Evolutionary conservation across 1,284 basidiomycete genomes (phyloP).

Genomic region (Ceratobasidium sp.): DNA sequence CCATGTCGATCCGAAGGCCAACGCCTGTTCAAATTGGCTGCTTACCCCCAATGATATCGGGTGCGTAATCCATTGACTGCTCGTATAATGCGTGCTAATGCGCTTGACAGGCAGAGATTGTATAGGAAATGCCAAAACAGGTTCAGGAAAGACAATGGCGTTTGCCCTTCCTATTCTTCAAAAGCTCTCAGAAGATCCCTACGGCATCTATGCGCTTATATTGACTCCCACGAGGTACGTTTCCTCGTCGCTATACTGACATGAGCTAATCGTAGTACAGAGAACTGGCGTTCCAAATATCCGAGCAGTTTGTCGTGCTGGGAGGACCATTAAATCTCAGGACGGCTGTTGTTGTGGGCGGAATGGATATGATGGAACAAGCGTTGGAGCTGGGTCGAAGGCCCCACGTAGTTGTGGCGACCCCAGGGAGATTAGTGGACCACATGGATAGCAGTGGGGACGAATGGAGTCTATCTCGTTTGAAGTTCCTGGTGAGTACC

Average conservation of each 20-base stretch:
- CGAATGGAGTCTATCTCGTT: slow-evolving; percentile 83
- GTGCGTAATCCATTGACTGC: slow-evolving; percentile 54
- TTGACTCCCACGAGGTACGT: slow-evolving; percentile 90
- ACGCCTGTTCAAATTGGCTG: slow-evolving; percentile 92
- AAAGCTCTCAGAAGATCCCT: slow-evolving; percentile 85
- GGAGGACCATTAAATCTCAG: slow-evolving; percentile 81
- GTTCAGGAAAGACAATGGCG: slow-evolving; percentile 96
- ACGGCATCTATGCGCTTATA: slow-evolving; percentile 91
- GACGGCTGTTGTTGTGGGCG: slow-evolving; percentile 92
- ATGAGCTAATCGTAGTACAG: slow-evolving; percentile 53
- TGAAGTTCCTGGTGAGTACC: slow-evolving; percentile 81
- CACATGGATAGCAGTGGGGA: slow-evolving; percentile 76
- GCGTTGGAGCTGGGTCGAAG: slow-evolving; percentile 84
- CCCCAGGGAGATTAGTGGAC: slow-evolving; percentile 94
- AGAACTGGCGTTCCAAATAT: slow-evolving; percentile 95
- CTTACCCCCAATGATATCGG: slow-evolving; percentile 84
- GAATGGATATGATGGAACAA: slow-evolving; percentile 98
- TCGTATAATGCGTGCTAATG: not conserved
- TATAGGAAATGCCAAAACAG: slow-evolving; percentile 97
- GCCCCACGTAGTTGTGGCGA: slow-evolving; percentile 95
- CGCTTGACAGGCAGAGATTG: slow-evolving; percentile 77
- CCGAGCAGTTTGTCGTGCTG: slow-evolving; percentile 93
- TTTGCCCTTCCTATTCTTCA: slow-evolving; percentile 97
- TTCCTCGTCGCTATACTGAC: not conserved
- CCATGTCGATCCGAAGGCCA: slow-evolving; percentile 85